Percentiles rank a stretch among this genome's conserved stretches.
Evolutionary conservation across 2,329 filamentous ascomycete genomes (phyloP).

Genomic region (Alternaria sp.): DNA sequence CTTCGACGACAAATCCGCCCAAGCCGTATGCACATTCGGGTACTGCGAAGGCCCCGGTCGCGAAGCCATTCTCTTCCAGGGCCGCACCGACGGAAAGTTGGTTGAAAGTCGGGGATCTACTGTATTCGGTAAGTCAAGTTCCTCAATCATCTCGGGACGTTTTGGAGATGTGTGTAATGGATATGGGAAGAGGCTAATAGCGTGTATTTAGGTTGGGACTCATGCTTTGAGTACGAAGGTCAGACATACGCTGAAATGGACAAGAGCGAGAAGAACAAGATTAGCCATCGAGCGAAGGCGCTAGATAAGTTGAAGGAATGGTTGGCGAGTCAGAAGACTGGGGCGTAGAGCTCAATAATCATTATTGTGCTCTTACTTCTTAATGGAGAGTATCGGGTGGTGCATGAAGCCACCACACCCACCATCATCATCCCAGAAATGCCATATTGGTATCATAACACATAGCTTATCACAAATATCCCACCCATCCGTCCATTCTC

Average conservation of each 20-base stretch:
- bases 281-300: conserved; percentile 91
- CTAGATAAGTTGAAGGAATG: conserved; percentile 84
- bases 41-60: conserved; percentile 86
- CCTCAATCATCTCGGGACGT: no score
- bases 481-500: not conserved
- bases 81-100: conserved; percentile 83
- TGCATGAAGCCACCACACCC: not conserved
- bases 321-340: conserved; percentile 61
- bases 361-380: not conserved
- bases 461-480: not conserved
- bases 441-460: conserved; percentile 4
- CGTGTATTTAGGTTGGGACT: conserved; percentile 78
- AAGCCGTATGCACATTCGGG: conserved; percentile 95
- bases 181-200: conserved; percentile 2
- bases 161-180: not conserved
- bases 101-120: conserved; percentile 81
- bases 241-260: conserved; percentile 95
- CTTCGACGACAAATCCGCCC: conserved; percentile 87
- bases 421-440: not conserved
- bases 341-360: conserved; percentile 11
- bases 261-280: conserved; percentile 82
- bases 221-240: conserved; percentile 92
- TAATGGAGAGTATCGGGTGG: not conserved
- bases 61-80: conserved; percentile 88
- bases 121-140: conserved; percentile 82